These are phyloP conservation scores for Striga asiatica DNA, from an alignment of 257 asterid species.

Conservation along the genomic window DNA sequence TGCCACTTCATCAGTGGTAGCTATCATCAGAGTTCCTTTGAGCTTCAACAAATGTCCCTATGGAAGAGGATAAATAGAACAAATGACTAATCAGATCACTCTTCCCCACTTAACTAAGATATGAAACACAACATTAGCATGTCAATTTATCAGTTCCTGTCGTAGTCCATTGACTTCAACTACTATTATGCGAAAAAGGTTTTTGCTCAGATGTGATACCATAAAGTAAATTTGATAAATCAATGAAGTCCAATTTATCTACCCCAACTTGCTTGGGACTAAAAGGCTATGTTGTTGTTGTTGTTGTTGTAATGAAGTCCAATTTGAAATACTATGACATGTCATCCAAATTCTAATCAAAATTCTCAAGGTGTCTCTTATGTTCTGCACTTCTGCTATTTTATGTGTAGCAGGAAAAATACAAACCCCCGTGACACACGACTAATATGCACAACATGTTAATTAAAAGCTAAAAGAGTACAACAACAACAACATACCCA, in stretches of 20 bases:
- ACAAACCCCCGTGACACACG: background rate
- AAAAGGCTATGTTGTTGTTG: too few relatives aligned
- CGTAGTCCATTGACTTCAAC: background rate
- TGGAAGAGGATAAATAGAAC: slow-evolving; percentile 12
- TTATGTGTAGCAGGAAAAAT: slow-evolving; percentile 8
- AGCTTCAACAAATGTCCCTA: slow-evolving; percentile 95
- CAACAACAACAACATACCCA: too few relatives aligned
- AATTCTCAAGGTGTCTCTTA: background rate
- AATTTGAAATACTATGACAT: background rate
- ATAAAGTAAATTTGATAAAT: background rate
- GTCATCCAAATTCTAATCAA: slow-evolving; percentile 1
- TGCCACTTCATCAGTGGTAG: slow-evolving; percentile 82
- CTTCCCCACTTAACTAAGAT: background rate
- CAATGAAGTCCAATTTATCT: background rate
- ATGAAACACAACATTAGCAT: slow-evolving; percentile 6
- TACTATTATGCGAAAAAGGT: background rate
- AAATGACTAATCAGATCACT: slow-evolving; percentile 17
- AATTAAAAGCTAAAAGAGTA: slow-evolving; percentile 7
- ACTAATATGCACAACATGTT: slow-evolving; percentile 5
- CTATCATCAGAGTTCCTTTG: slow-evolving; percentile 88
- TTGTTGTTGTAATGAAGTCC: too few relatives aligned
- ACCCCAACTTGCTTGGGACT: too few relatives aligned
- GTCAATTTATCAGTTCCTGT: background rate
- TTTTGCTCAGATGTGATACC: too few relatives aligned
- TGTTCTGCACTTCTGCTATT: background rate